A percentile compares a stretch with the other conserved stretches of the same genome.
Evolutionary conservation across 805 yeast species (phyloP).

Genomic region (Saccharomycopsis javanensis): DNA sequence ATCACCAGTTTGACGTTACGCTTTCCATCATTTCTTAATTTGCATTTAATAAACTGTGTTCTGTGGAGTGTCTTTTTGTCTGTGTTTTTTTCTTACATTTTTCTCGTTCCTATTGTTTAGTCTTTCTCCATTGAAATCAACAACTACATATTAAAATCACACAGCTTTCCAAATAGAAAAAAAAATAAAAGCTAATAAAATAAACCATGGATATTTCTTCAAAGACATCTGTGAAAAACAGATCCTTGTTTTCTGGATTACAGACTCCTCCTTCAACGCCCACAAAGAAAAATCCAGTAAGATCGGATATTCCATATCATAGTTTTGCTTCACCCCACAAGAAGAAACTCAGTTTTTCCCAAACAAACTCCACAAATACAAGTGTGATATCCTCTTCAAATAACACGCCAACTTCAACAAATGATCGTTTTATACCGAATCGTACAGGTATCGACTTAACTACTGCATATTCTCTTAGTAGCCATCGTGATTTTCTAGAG

Average conservation of each 20-base stretch:
- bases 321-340: not conserved
- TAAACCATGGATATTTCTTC: not conserved
- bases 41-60: no score
- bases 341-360: not conserved
- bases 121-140: no score
- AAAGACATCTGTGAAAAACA: not conserved
- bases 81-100: no score
- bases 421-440: constrained; percentile 83
- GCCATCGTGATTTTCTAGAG: constrained; percentile 23
- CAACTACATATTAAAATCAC: no score
- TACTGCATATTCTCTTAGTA: constrained; percentile 55
- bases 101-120: no score
- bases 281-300: not conserved
- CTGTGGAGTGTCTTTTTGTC: no score
- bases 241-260: not conserved
- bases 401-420: constrained; percentile 29
- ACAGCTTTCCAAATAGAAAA: no score
- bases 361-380: not conserved
- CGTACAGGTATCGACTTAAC: constrained; percentile 80
- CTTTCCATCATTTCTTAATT: not conserved
- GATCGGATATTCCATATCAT: not conserved
- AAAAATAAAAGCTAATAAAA: not conserved
- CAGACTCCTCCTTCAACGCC: constrained; percentile 1
- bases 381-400: not conserved
- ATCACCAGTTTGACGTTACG: not conserved